Evolutionary conservation across 257 asterid species (phyloP).

Genomic region (Solanum sitiens): DNA sequence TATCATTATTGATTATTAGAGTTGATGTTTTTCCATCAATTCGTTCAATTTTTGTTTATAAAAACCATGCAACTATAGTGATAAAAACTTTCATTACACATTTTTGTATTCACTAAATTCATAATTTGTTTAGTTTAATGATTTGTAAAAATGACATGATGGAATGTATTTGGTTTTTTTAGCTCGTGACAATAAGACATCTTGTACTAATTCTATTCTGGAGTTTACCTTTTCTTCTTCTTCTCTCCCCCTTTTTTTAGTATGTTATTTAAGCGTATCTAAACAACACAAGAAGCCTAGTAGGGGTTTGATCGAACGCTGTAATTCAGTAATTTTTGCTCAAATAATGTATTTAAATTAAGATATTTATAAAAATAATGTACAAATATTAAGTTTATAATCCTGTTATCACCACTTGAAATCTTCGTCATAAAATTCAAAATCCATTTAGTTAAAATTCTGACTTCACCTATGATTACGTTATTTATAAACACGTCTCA

Average conservation of each 20-base stretch:
- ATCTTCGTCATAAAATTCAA: too few species aligned
- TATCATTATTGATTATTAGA: background rate
- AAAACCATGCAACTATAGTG: background rate
- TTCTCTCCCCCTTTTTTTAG: background rate
- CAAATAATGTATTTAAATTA: too few species aligned
- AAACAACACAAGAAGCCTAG: background rate
- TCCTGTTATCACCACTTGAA: background rate
- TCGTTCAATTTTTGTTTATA: background rate
- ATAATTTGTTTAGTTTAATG: background rate
- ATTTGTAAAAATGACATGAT: background rate
- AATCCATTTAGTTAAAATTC: too few species aligned
- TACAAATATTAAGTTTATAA: background rate
- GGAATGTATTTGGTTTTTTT: background rate
- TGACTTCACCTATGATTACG: background rate
- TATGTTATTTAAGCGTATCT: background rate
- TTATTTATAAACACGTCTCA: background rate
- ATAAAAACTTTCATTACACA: background rate
- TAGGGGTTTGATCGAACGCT: fast-evolving
- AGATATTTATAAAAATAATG: background rate
- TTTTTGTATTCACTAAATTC: background rate
- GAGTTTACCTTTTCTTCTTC: background rate
- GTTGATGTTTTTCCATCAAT: background rate
- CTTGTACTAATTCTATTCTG: background rate
- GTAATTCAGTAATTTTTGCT: too few species aligned
- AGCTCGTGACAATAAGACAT: background rate